Base-by-base conservation (phyloP, 78 protist genomes). In the Dictyostelium capitatum region DNA sequence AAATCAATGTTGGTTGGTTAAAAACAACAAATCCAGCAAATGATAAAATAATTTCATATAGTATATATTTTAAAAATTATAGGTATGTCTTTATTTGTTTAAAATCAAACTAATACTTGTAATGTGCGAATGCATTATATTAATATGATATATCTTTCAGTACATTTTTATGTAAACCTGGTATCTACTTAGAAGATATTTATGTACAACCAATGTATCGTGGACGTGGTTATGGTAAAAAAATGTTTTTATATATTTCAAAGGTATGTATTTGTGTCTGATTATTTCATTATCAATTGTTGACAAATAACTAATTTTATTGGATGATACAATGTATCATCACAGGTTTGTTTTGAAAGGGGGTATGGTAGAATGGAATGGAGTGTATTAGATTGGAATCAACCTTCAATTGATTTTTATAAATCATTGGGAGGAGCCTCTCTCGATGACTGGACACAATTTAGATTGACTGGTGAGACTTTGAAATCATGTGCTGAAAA, bases 321-420 rank as follows among this genome's bases (percentile, higher is more conserved):
- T n/a, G n/a, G 43, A 37, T 37, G 43, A 2, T 1, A 1, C 43
- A 37, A 37, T 37, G 43, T 37, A 2, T 37, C 43, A 37, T 37
- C 2, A 37, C 2, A 37, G 19, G 67, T 82, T 51, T 83, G 87
- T 11, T 23, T 43, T 19, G 89, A 78, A 4, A 78, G 62, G 4
- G 87, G 80, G 1, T 90, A 75, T 67, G 90, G 95, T 14, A 28
- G 95, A 32, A 83, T 90, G 11, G 95, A 90, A 79, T 90, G 95
- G 95, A 67, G 48, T n/a, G 59, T 41, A 6, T 65, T 90, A 20
- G 46, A 78, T 30, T 90, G 95, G 95, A 90, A 90, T 67, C n/a
- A n/a, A 46, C 77, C 75, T 10, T 57, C 89, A 25, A 78, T 67
- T 9, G 48, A 81, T 9, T 90, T 90, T 32, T 90, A 90, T 50